Evolutionary conservation across 345 rosid species (phyloP), one percentile per base, ranked within the genome.

Genomic region (Rhizophora mangle): DNA sequence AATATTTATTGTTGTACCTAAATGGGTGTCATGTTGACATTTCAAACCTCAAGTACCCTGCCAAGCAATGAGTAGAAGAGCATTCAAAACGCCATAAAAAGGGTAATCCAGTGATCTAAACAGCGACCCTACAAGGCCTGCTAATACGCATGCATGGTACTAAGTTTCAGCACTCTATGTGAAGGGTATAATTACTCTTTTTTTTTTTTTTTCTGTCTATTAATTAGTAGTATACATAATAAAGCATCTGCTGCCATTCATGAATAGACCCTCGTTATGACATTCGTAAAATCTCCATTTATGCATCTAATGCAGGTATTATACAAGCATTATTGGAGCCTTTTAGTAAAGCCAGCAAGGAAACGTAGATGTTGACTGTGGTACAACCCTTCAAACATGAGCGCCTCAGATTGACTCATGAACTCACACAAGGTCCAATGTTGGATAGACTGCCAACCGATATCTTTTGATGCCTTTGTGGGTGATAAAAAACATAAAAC

Each of bases 371-470:
- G 49, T 43, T 43, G 49, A 43, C 49, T 43, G 19, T 43, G 49
- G 19, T 43, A 43, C 49, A 15, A 9, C 19, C 18, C 64, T 62
- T 66, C 37, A 49, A 29, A 26, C 31, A 19, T 26, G 43, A 56
- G 64, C 13, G 64, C 13, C 18, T 21, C 21, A 26, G 74, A 76
- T 73, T 73, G 84, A 76, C 82, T 56, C 27, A 39, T 57, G 76
- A 72, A 34, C 66, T 34, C 81, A 74, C 83, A 74, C 58, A 74
- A 47, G 30, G 22, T 65, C 77, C 85, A 53, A 82, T 52, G 68
- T 39, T 13, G 39, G 76, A 73, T 78, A 55, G 62, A 29, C 79
- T 76, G 82, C 67, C 73, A 57, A 62, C 53, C 72, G 58, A 76
- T 46, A 82, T 82, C 82, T 76, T 68, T 70, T 65, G 72, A 43